Evolutionary conservation across 2,329 filamentous ascomycete genomes (phyloP), one percentile per base, ranked within the genome.

Genomic region (Neophaeococcomyces mojaviensis): DNA sequence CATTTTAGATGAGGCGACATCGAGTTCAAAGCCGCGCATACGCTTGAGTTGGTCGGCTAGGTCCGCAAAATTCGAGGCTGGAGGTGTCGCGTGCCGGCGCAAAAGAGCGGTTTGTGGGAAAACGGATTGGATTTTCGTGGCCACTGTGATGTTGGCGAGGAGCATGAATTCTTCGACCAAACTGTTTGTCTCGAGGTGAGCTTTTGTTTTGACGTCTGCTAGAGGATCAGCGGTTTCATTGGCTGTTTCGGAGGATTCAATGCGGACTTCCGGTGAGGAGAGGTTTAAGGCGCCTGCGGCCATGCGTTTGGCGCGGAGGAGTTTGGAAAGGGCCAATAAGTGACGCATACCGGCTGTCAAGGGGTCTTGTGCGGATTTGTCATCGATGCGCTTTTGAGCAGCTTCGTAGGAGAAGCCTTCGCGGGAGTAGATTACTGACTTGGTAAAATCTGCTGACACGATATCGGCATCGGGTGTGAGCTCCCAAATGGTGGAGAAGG

Each of bases 111-210:
- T 97, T 66, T 98, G 90, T 0, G 92, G 90, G 67, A 96, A 97
- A 2, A 88, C 82, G 39, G 86, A 78, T 69, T 94, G 88, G 61
- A 94, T 94, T 65, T 88, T 90, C 55, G 81, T 78, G 5, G 90
- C 92, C 24, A 98, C 94, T 56, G 84, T 90, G 60, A 88, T 88
- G 69, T 98, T 98, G 73, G 92, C 94, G 64, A 97, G 85, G 61
- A 98, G 74, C 92, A 98, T 98, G 74, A 98, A 97, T 64, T 98
- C 92, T 63, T 98, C 92, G 22, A 98, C 94, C 4, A 98, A 78
- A 18, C 90, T 96, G 71, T 97, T 98, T 44, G 92, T 98, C 60
- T 92, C 89, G 31, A 98, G 81, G 42, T 89, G 80, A 58, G 89
- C 78, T 69, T 98, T 98, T 4, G 89, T 94, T 72, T 97, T 88